A percentile compares a stretch with the other conserved stretches of the same genome.
Evolutionary conservation across 2,329 filamentous ascomycete genomes (phyloP).

Genomic region (Hypoxylon sp.): DNA sequence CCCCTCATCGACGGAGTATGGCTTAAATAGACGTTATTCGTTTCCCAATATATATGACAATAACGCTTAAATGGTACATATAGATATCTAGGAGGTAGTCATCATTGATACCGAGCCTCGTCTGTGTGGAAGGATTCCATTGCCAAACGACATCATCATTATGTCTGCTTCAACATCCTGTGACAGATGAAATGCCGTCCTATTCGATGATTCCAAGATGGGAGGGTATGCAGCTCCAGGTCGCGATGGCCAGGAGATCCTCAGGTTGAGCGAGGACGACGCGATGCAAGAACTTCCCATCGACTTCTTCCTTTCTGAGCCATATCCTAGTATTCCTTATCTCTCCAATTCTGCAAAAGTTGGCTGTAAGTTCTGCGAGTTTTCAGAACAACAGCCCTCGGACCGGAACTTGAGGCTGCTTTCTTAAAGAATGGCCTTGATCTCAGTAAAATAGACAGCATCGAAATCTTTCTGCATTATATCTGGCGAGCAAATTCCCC

Average conservation of each 20-base stretch:
- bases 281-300: background rate
- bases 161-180: constrained; percentile 13
- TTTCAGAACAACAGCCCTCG: background rate
- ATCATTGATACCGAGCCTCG: background rate
- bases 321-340: constrained; percentile 9
- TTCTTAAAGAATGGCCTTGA: too few species aligned
- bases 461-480: background rate
- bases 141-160: background rate
- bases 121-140: background rate
- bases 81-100: too few species aligned
- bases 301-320: background rate
- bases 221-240: constrained; percentile 5
- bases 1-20: too few species aligned
- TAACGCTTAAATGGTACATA: too few species aligned
- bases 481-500: background rate
- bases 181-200: constrained; percentile 10
- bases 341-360: constrained; percentile 14
- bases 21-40: too few species aligned
- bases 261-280: background rate
- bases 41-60: too few species aligned
- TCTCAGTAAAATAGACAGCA: background rate
- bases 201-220: constrained; percentile 17
- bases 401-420: background rate
- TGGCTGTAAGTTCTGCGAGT: constrained; percentile 9
- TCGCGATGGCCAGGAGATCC: constrained; percentile 8